Evolutionary conservation across 139 green algal species (phyloP), one percentile per base, ranked within the genome.

Genomic region (Chara braunii): DNA sequence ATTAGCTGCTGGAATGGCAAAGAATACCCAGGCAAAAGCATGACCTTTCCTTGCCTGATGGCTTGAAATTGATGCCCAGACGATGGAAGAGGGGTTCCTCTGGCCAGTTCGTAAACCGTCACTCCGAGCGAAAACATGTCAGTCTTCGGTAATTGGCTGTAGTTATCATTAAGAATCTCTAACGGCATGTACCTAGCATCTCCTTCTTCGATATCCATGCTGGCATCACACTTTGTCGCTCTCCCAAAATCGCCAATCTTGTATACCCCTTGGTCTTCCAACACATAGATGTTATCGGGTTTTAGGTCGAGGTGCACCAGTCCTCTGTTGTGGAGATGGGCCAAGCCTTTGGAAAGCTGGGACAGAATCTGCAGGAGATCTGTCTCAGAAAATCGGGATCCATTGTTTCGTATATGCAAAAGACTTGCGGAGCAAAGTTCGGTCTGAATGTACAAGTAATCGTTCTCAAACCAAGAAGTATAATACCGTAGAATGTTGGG

Each of bases 241-340:
- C 89, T 76, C 8, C 90, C 90, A 81, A 96, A 94, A 70, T 97
- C 90, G 1, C 86, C 90, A 31, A 97, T 83, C 81, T 95, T 95
- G 77, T 83, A 90, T 23, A 18, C n/a, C 26, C 29, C 23, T 36
- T 9, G 24, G 4, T 51, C 52, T 28, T n/a, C 68, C 36, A 52
- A 77, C 23, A 63, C 30, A 60, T 89, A 91, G 34, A 97, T 91
- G 75, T 97, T 97, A 65, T 94, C 88, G 1, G 91, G 91, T 79
- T 97, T 97, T 2, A 97, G 62, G 68, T 97, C 91, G 71, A 97
- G 61, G 78, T 97, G 91, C 0, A 83, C 89, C 23, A 97, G 77
- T 31, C 83, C 84, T 24, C 75, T 57, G 0, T 67, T 53, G 74
- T 97, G 91, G 48, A 95, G 67, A 75, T 90, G 83, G 45, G 82